Evolutionary conservation across 73 alveolate species (phyloP).

Genomic region (Urostyla sp.): DNA sequence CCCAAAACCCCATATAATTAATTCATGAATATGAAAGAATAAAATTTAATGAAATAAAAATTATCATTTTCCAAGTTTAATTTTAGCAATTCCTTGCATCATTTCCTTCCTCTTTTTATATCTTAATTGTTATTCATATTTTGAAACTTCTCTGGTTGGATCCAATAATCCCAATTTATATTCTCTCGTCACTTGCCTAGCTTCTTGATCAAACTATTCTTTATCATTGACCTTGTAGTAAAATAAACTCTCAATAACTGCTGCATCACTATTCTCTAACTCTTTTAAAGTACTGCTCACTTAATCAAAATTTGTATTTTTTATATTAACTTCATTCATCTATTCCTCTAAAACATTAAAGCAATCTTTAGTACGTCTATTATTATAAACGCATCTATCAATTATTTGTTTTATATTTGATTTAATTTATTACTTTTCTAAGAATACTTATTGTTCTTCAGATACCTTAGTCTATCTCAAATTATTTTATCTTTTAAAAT

Average conservation of each 20-base stretch:
- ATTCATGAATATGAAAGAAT: too few relatives aligned
- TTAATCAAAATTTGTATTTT: neutral
- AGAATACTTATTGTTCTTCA: too few relatives aligned
- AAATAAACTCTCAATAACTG: slow-evolving; percentile 45
- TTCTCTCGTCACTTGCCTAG: slow-evolving; percentile 42
- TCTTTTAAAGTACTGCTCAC: slow-evolving; percentile 39
- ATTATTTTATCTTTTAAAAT: too few relatives aligned
- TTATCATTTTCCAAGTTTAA: slow-evolving; percentile 24
- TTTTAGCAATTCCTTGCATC: slow-evolving; percentile 4
- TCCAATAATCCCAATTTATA: slow-evolving; percentile 56
- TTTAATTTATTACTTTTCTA: slow-evolving; percentile 7
- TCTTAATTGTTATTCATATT: slow-evolving; percentile 29
- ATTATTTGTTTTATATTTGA: neutral
- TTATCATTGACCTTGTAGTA: slow-evolving; percentile 35
- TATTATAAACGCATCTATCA: slow-evolving; percentile 10
- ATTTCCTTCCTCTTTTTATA: slow-evolving; percentile 34
- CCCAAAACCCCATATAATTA: too few relatives aligned
- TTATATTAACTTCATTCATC: slow-evolving; percentile 6
- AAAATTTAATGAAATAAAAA: too few relatives aligned
- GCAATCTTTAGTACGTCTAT: neutral
- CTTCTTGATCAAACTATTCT: slow-evolving; percentile 19
- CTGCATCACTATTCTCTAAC: slow-evolving; percentile 44
- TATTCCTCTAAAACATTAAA: neutral
- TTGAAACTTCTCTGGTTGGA: slow-evolving; percentile 42
- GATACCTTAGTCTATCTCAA: too few relatives aligned